Evolutionary conservation across 495 filamentous ascomycete species (phyloP), one percentile per base, ranked within the genome.

Genomic region (Neurospora sp.): DNA sequence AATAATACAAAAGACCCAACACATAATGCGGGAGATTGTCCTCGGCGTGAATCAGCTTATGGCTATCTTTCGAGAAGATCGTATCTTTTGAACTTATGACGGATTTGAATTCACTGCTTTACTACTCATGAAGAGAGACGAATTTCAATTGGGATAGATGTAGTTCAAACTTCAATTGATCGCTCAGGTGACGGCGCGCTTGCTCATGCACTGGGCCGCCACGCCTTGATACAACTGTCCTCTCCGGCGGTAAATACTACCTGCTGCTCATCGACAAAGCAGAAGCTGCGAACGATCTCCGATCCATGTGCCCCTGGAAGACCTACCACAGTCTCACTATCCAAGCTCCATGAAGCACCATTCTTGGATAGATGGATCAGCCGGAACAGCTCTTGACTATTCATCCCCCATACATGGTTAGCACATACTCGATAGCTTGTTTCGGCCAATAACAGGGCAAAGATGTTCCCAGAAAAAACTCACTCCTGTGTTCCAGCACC

Each of bases 251-350:
- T 94, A 76, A 92, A 91, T 11, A 95, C 88, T 16, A 86, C 87
- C 76, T 89, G 86, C 72, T 88, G 87, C 85, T 93, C 84, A 70
- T 91, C 90, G 74, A 92, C 87, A 53, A 95, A 83, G 81, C 88
- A 91, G 61, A 97, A 88, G 44, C 92, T 91, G 68, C 95, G 87
- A 27, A 96, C 90, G 69, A 98, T 87, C 76, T 98, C 94, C 35
- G 90, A 89, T 1, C 92, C 92, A 81, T 98, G 95, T 5, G 89
- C 94, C 35, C 91, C 93, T 2, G 86, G 86, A 35, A 97, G 81
- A 12, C 88, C 88, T 73, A 93, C 88, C 20, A 87, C 85, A 22
- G 84, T 85, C 20, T 86, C 86, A n/a, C 81, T 81, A 76, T 90
- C 88, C 69, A 93, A 83, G 9, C 78, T 81, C 91, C 92, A 96